Percentiles rank a stretch among this genome's conserved stretches.
phyloP scores from a whole-genome alignment of 2,329 filamentous ascomycete species.

The Diaporthe longicolla region DNA sequence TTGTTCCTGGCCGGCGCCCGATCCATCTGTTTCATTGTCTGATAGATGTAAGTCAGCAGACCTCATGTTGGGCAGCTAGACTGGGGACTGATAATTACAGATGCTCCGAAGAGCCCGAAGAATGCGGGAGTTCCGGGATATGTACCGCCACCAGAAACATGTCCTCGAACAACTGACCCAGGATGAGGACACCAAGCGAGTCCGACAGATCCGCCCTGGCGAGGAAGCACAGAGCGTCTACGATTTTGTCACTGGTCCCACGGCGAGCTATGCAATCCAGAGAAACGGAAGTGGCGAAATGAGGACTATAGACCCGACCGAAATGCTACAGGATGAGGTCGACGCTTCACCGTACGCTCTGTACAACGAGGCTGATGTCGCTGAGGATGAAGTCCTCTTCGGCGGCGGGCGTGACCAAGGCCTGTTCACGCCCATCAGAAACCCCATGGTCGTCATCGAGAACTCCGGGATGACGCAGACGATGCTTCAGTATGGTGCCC shows the following conservation, averaged over 20 bases:
- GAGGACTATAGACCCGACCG: not conserved
- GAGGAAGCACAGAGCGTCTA: conserved; percentile 47
- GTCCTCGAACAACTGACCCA: conserved; percentile 47
- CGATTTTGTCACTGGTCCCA: conserved; percentile 45
- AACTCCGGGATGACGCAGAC: conserved; percentile 26
- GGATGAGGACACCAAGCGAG: conserved; percentile 47
- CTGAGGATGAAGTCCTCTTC: conserved; percentile 49
- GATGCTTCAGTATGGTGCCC: conserved; percentile 17
- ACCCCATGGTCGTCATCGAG: conserved; percentile 47
- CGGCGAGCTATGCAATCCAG: conserved; percentile 26
- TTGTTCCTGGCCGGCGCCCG: conserved; percentile 45
- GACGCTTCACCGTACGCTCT: conserved; percentile 29
- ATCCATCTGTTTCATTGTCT: conserved; percentile 44
- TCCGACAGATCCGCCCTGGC: conserved; percentile 47
- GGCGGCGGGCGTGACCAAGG: conserved; percentile 44
- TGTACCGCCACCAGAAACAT: conserved; percentile 47
- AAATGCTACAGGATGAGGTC: not conserved
- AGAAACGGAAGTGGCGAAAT: not conserved
- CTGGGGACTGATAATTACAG: conserved; percentile 41
- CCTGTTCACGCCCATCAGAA: conserved; percentile 49
- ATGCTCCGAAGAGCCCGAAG: conserved; percentile 49
- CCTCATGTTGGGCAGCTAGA: too few species aligned
- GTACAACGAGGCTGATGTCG: conserved; percentile 49
- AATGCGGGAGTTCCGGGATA: conserved; percentile 46
- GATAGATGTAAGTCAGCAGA: conserved; percentile 14